Percentiles rank a stretch among this genome's conserved stretches.
Conservation (phyloP, 345 rosid species). For the Syzygium aromaticum region DNA sequence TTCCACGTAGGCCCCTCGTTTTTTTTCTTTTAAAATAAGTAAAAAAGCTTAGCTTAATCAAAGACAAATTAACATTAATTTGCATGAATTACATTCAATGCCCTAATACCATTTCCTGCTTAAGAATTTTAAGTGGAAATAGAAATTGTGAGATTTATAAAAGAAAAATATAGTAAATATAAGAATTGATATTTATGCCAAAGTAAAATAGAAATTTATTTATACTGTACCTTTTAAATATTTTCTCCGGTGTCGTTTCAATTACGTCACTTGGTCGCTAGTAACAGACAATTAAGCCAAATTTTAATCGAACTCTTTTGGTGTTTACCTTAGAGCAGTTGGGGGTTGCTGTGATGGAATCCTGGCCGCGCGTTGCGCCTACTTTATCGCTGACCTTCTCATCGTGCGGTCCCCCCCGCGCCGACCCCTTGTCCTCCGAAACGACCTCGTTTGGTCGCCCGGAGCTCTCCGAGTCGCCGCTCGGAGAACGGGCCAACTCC, state of each 20-base stretch:
- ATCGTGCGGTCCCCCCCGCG: not conserved
- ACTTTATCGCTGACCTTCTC: constrained; percentile 18
- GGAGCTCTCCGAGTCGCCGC: constrained; percentile 22
- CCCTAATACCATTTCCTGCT: no score
- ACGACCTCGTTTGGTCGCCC: constrained; percentile 21
- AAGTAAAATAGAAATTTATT: not conserved
- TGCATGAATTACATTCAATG: not conserved
- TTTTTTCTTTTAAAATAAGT: not conserved
- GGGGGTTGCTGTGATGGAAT: constrained; percentile 22
- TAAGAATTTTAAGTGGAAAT: no score
- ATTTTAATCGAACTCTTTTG: not conserved
- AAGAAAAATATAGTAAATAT: no score
- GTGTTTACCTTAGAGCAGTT: constrained; percentile 34
- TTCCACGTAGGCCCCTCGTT: not conserved
- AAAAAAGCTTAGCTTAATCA: not conserved
- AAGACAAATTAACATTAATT: not conserved
- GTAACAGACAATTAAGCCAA: not conserved
- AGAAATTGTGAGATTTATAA: no score
- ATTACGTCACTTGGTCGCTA: not conserved
- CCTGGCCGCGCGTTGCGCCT: constrained; percentile 35
- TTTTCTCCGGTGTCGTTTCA: not conserved
- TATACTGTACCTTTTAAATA: not conserved
- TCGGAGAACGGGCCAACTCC: constrained; percentile 18
- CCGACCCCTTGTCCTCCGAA: constrained; percentile 3
- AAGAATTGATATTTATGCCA: not conserved